Evolutionary conservation across 228 moss, liverwort and hornwort genomes (phyloP).

Genomic region (Sphagnum magellanicum): DNA sequence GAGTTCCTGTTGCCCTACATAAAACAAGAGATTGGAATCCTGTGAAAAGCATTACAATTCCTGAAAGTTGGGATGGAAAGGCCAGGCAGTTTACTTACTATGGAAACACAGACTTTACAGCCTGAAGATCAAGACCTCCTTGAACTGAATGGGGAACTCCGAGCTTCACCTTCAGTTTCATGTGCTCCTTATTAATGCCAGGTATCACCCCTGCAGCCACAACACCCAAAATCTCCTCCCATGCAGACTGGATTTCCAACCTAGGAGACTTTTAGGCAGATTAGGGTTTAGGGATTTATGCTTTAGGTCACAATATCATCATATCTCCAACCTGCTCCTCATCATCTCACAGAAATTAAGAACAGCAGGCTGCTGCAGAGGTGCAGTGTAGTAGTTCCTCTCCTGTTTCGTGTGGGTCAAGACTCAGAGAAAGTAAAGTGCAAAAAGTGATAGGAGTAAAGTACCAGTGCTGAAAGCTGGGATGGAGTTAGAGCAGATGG

Average conservation of each 20-base stretch:
- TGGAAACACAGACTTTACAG: slow-evolving; percentile 94
- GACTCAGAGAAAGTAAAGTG: no score
- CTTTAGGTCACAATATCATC: no score
- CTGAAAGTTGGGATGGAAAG: background rate
- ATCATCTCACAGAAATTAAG: no score
- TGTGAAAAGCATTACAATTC: background rate
- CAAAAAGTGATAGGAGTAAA: no score
- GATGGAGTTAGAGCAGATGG: slow-evolving; percentile 98
- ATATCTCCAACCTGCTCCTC: no score
- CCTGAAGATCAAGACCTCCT: slow-evolving; percentile 62
- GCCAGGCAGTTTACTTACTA: slow-evolving; percentile 44
- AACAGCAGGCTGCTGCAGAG: no score
- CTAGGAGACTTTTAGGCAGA: no score
- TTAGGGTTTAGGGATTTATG: no score
- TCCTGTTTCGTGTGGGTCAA: no score
- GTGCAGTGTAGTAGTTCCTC: no score
- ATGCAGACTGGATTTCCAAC: no score
- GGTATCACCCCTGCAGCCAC: slow-evolving; percentile 73
- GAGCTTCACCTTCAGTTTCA: slow-evolving; percentile 81
- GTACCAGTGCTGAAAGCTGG: slow-evolving; percentile 96
- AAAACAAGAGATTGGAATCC: background rate
- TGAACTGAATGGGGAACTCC: slow-evolving; percentile 69
- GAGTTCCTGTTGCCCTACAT: no score
- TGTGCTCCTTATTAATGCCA: slow-evolving; percentile 73
- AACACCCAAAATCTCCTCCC: background rate